Base-by-base conservation (phyloP, 2,329 filamentous ascomycete genomes). In the Colletotrichum sublineola region DNA sequence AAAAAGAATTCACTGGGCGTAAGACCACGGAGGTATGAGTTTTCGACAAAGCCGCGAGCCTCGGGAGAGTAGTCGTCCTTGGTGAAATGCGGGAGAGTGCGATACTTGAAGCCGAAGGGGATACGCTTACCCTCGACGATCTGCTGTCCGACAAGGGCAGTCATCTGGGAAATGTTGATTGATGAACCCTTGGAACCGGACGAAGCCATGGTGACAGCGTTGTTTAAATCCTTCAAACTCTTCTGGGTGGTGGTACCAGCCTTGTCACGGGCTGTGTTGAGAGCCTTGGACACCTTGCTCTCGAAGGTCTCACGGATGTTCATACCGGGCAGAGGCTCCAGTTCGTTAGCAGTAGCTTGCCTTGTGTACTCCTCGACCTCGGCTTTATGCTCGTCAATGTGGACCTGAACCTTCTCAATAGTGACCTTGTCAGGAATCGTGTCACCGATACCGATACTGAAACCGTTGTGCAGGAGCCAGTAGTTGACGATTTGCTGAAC, bases 161-260 rank as follows among this genome's bases (percentile, higher is more conserved):
- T 97, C 96, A 99, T 99, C 84, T 99, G 96, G 20, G 97, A 98
- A 78, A 99, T 98, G 82, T 99, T 99, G 87, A 99, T 98, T 15
- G 94, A 96, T 2, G 96, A 98, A 81, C 96, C 96, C 87, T 99
- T 99, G 77, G 97, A 99, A 79, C 96, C 96, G 71, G 96, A 98
- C 65, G 92, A 91, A 73, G 97, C 95, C 94, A 98, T 99, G 79
- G 95, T 94, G 67, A 97, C 94, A 63, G 96, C 96, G 79, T 98
- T 98, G 88, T 99, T 99, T 78, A 93, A 87, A 83, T 98, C 94
- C 85, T 97, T 98, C 81, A 99, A 85, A 87, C 93, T 95, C 84
- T 94, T 92, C 83, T 97, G 94, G 0, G 96, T 97, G 63, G 92
- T 93, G 31, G 93, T 96, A 91, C 96, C 96, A 79, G 96, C 96